Evolutionary conservation across 257 asterid genomes (phyloP), one percentile per base, ranked within the genome.

Genomic region (Eucommia ulmoides): DNA sequence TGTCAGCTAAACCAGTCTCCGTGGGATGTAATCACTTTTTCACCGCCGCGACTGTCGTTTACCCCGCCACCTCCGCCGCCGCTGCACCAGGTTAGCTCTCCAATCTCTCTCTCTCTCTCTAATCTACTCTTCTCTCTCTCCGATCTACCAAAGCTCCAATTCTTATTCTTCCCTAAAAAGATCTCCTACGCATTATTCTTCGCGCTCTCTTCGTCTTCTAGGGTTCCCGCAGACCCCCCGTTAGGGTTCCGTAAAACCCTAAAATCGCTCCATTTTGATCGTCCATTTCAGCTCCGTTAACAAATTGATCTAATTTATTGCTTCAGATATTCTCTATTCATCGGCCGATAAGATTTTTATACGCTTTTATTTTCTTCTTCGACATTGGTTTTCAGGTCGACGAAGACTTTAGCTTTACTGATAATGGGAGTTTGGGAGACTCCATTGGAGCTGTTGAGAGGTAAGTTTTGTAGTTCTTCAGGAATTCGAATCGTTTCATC

Each of bases 1-100:
- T 76, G 83, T 17, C 72, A 65, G 53, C 76, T 72, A 22, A 76
- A 76, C 41, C 83, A 76, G 41, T 65, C 79, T 23, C 79, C 83
- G 1, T 76, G 62, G 97, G 97, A 88, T 74, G 84, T 70, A 29
- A 64, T 77, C 26, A 59, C 60, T 42, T 81, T 81, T 66, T 67
- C 88, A 19, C 69, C 72, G 0, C 74, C 83, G 49, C 38, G 55
- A 15, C 59, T 61, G 10, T 23, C 45, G 3, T 20, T 77, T 9
- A 22, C 68, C 41, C 69, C 75, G 8, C 56, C 65, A 17, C 65
- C 58, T 21, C 19, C 9, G 8, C 56, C 65, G 10, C 64, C 68
- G 54, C 65, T 62, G 49, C 49, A 52, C 4, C 76, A 60, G 70
- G 76, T 68, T 55, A 23, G 76, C 63, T 65, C 6, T 66, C n/a